Evolutionary conservation across 2,329 filamentous ascomycete species (phyloP).

Genomic region (Coniochaeta prunicola): DNA sequence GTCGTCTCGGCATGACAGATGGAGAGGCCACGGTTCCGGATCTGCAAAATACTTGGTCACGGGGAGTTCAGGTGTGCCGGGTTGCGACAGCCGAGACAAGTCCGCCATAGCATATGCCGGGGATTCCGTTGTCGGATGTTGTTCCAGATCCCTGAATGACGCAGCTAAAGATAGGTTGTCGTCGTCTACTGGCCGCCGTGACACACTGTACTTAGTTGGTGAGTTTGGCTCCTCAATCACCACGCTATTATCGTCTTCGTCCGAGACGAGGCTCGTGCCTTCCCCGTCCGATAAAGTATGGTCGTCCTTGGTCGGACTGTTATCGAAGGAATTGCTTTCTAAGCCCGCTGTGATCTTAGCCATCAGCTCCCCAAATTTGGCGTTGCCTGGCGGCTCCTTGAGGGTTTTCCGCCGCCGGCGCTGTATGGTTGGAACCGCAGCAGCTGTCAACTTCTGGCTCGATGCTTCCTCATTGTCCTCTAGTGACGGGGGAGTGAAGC

Average conservation of each 20-base stretch:
- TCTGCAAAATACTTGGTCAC: constrained; percentile 51
- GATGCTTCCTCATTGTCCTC: not conserved
- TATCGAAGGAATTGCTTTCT: constrained; percentile 24
- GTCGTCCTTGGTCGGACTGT: constrained; percentile 31
- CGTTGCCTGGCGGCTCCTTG: constrained; percentile 26
- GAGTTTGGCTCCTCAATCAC: constrained; percentile 42
- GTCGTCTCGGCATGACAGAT: constrained; percentile 42
- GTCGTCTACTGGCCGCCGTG: constrained; percentile 43
- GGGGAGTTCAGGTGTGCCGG: constrained; percentile 40
- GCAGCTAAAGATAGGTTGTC: constrained; percentile 45
- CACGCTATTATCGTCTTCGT: constrained; percentile 47
- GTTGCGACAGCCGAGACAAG: constrained; percentile 38
- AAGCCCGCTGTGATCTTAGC: constrained; percentile 26
- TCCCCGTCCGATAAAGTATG: constrained; percentile 36
- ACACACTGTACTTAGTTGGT: constrained; percentile 40
- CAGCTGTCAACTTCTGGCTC: not conserved
- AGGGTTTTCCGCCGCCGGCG: constrained; percentile 15
- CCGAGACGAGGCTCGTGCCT: constrained; percentile 45
- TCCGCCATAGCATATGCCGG: constrained; percentile 42
- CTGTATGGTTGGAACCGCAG: not conserved
- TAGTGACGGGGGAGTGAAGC: constrained; percentile 29
- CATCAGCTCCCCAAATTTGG: constrained; percentile 24
- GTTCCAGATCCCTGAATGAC: constrained; percentile 42
- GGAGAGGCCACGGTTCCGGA: constrained; percentile 43
- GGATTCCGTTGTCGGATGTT: constrained; percentile 32